Conservation (phyloP, 305 asterid genomes). For the Ilex paraguariensis region DNA sequence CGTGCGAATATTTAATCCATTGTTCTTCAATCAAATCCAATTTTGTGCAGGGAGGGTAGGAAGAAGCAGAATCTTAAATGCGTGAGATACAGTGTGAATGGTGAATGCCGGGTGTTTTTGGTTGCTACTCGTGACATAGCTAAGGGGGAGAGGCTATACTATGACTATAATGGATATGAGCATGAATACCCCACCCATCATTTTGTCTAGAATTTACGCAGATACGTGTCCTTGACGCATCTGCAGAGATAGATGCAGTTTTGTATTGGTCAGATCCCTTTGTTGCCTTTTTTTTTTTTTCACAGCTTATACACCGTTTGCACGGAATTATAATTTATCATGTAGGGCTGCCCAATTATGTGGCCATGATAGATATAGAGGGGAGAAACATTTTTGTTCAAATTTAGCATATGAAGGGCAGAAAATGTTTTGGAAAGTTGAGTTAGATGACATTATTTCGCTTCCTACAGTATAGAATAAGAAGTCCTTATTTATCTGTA, state of each 20-base stretch:
- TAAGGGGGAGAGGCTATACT: slow-evolving; percentile 82
- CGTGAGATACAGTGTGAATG: slow-evolving; percentile 60
- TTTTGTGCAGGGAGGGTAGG: slow-evolving; percentile 59
- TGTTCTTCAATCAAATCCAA: slow-evolving; percentile 23
- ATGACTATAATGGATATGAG: slow-evolving; percentile 83
- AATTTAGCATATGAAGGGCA: not conserved
- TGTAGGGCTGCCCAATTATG: not conserved
- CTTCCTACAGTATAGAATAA: no score
- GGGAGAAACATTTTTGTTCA: not conserved
- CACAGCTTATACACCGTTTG: not conserved
- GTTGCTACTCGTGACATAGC: slow-evolving; percentile 70
- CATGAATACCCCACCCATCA: slow-evolving; percentile 82
- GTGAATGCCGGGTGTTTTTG: slow-evolving; percentile 63
- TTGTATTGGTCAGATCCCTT: not conserved
- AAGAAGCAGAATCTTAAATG: slow-evolving; percentile 83
- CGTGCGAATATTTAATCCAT: slow-evolving; percentile 9
- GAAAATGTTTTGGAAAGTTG: not conserved
- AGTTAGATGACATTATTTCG: not conserved
- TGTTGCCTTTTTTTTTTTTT: no score
- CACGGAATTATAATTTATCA: not conserved
- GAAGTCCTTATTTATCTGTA: not conserved
- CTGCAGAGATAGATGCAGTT: not conserved
- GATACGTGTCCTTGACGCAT: no score
- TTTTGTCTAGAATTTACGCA: slow-evolving; percentile 37
- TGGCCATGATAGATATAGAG: not conserved